These are phyloP conservation scores for Picea mariana DNA, from an alignment of 83 land plant species.

Conservation along the genomic window DNA sequence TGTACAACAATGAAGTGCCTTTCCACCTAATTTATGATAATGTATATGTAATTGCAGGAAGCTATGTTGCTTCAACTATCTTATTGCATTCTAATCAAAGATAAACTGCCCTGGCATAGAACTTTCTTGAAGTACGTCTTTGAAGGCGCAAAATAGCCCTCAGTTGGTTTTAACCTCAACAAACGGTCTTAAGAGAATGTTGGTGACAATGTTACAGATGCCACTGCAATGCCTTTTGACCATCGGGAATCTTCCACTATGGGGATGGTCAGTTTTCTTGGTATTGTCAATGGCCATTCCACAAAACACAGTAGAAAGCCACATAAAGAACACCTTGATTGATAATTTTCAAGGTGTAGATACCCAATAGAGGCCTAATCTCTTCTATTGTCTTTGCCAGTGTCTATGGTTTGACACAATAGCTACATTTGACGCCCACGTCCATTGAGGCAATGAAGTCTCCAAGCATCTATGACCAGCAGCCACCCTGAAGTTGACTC, in stretches of 20 bases:
- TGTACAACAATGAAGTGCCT: too few relatives aligned
- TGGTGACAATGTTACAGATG: conserved; percentile 58
- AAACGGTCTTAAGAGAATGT: too few relatives aligned
- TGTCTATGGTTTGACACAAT: conserved; percentile 57
- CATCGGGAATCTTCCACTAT: too few relatives aligned
- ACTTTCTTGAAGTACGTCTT: too few relatives aligned
- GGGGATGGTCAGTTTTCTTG: conserved; percentile 80
- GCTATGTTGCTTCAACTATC: too few relatives aligned
- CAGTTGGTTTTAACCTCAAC: too few relatives aligned
- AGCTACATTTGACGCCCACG: conserved; percentile 86
- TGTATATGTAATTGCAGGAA: too few relatives aligned
- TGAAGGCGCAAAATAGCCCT: too few relatives aligned
- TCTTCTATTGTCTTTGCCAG: conserved; percentile 11
- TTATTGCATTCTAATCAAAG: too few relatives aligned
- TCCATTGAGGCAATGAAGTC: conserved; percentile 71
- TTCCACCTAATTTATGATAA: too few relatives aligned
- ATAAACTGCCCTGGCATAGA: too few relatives aligned
- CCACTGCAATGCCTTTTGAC: conserved; percentile 36
- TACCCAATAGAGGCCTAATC: conserved; percentile 43
- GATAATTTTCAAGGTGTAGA: conserved; percentile 30
- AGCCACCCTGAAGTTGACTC: too few relatives aligned
- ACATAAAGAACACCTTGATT: conserved; percentile 23
- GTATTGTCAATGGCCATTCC: conserved; percentile 72
- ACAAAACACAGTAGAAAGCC: conserved; percentile 29
- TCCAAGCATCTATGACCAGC: conserved; percentile 23